phyloP scores from a whole-genome alignment of 306 rosid species.

The Prunus campanulata region DNA sequence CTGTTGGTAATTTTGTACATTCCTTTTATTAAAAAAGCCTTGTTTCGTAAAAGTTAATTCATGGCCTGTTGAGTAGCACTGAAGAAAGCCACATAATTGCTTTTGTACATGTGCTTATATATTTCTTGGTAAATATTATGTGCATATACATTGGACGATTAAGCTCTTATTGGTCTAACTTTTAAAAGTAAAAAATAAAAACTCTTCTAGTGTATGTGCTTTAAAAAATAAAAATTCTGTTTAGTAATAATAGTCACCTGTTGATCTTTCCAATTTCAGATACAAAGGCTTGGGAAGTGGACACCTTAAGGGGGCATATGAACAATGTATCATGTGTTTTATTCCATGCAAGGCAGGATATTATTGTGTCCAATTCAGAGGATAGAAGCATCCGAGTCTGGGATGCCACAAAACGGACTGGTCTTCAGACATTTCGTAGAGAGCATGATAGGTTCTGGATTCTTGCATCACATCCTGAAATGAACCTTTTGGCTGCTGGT shows the following conservation, averaged over 20 bases:
- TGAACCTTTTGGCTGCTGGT: conserved; percentile 93
- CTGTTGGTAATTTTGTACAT: not conserved
- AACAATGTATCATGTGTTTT: conserved; percentile 86
- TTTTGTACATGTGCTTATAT: not conserved
- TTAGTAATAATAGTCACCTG: not conserved
- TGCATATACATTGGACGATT: not conserved
- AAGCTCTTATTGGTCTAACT: not conserved
- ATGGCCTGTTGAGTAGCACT: not conserved
- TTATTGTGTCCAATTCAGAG: conserved; percentile 88
- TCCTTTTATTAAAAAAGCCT: not conserved
- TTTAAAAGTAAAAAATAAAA: not conserved
- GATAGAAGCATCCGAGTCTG: conserved; percentile 87
- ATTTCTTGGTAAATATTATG: not conserved
- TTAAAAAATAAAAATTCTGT: not conserved
- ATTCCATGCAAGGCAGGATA: conserved; percentile 86
- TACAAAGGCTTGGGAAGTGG: conserved; percentile 95
- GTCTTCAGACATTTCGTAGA: conserved; percentile 84
- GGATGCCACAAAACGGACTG: conserved; percentile 90
- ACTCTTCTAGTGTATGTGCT: not conserved
- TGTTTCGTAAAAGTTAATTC: not conserved
- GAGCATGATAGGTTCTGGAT: conserved; percentile 95
- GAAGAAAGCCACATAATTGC: not conserved
- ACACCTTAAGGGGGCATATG: conserved; percentile 88
- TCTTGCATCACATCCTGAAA: conserved; percentile 88
- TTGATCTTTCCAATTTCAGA: conserved; percentile 42